Conservation (phyloP, 331 rosid species). For the Pyrus hybrid region DNA sequence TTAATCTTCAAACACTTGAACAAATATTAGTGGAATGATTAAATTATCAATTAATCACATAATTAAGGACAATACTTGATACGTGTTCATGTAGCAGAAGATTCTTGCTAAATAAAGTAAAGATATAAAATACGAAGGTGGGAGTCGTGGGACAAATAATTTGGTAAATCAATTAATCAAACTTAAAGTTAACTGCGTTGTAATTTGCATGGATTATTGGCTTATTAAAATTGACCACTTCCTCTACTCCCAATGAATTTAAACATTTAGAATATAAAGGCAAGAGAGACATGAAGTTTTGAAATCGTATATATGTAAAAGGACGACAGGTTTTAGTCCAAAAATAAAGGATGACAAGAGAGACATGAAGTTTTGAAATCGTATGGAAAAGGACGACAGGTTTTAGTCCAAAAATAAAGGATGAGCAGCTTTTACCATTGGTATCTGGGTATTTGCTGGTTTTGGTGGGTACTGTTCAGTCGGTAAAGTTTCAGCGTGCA, state of each 20-base stretch:
- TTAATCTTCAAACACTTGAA: constrained; percentile 29
- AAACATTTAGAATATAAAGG: not conserved
- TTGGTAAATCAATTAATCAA: not conserved
- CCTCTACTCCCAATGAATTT: constrained; percentile 26
- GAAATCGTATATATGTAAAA: no score
- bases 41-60: constrained; percentile 1
- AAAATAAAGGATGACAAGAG: not conserved
- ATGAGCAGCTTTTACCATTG: constrained; percentile 3
- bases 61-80: constrained; percentile 18
- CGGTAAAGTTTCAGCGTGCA: not conserved
- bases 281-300: no score
- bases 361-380: no score
- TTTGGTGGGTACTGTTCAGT: not conserved
- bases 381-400: no score
- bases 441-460: constrained; percentile 12
- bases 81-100: constrained; percentile 23
- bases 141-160: not conserved
- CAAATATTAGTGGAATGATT: constrained; percentile 31
- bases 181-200: not conserved
- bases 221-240: not conserved
- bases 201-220: not conserved
- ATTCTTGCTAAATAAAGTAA: constrained; percentile 17
- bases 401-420: not conserved
- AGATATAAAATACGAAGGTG: not conserved
- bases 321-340: no score